A percentile compares a stretch with the other conserved stretches of the same genome.
These are phyloP conservation scores for Alloteropsis angusta DNA, from an alignment of 202 grass and related monocot species.

Conservation along the genomic window DNA sequence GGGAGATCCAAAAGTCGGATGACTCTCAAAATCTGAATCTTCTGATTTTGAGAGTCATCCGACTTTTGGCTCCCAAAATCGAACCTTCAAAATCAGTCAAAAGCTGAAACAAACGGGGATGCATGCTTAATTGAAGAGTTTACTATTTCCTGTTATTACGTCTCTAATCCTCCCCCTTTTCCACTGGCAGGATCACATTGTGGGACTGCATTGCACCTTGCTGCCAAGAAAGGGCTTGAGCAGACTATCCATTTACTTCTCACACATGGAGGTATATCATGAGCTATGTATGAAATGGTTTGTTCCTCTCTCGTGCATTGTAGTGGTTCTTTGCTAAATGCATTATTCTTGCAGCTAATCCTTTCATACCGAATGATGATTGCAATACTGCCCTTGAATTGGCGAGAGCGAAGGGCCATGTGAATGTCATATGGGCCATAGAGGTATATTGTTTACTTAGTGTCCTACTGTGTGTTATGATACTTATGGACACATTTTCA, in stretches of 20 bases:
- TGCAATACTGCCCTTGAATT: slow-evolving; percentile 84
- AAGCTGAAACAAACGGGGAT: too few species aligned
- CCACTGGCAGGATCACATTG: slow-evolving; percentile 43
- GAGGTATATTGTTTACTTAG: slow-evolving; percentile 49
- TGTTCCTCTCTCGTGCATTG: background rate
- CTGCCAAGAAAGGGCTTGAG: slow-evolving; percentile 77
- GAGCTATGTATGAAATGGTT: slow-evolving; percentile 4
- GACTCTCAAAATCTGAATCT: too few species aligned
- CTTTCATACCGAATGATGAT: slow-evolving; percentile 77
- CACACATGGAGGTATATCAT: slow-evolving; percentile 59
- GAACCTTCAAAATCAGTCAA: too few species aligned
- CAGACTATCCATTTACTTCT: slow-evolving; percentile 75
- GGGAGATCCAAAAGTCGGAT: too few species aligned
- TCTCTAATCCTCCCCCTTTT: background rate
- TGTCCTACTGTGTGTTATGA: background rate
- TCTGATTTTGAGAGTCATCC: too few species aligned
- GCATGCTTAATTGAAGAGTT: background rate
- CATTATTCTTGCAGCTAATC: slow-evolving; percentile 54
- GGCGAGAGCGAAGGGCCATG: slow-evolving; percentile 84
- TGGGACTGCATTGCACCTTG: slow-evolving; percentile 88
- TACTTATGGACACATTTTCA: background rate
- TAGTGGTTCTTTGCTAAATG: background rate
- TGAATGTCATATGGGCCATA: slow-evolving; percentile 75
- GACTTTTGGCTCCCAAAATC: too few species aligned
- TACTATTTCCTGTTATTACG: background rate